A percentile compares a stretch with the other conserved stretches of the same genome.
phyloP scores from a whole-genome alignment of 805 yeast species.

The Candida mattraensis region DNA sequence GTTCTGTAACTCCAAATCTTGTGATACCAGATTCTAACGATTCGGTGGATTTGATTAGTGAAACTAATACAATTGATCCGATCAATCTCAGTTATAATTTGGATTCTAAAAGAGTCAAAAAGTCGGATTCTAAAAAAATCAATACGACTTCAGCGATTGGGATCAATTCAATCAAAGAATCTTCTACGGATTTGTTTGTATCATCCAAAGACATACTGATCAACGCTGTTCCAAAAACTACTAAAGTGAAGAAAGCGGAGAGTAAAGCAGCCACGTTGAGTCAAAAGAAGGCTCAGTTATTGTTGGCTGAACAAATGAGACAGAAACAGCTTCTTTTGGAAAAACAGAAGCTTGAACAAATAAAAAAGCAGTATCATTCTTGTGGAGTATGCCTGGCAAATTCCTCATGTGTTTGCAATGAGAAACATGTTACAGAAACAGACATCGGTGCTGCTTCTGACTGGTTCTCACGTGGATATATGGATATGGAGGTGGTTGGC shows the following conservation, averaged over 20 bases:
- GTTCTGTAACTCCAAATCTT: slow-evolving; percentile 1
- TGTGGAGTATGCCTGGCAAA: slow-evolving; percentile 11
- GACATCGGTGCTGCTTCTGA: too few species aligned
- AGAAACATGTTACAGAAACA: too few species aligned
- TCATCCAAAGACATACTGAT: slow-evolving; percentile 30
- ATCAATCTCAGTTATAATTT: slow-evolving; percentile 32
- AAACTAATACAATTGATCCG: slow-evolving; percentile 33
- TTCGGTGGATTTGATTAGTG: slow-evolving; percentile 9
- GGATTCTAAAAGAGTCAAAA: slow-evolving; percentile 32
- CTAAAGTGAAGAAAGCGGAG: slow-evolving; percentile 18
- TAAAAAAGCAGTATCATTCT: slow-evolving; percentile 10
- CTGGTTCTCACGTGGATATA: slow-evolving; percentile 10
- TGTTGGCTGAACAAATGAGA: slow-evolving; percentile 23
- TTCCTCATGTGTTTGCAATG: too few species aligned
- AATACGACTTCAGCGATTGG: slow-evolving; percentile 9
- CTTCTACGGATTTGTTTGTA: slow-evolving; percentile 11
- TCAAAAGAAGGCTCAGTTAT: slow-evolving; percentile 21
- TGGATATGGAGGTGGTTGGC: slow-evolving; percentile 5
- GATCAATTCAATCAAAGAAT: slow-evolving; percentile 8
- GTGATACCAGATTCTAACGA: slow-evolving; percentile 2
- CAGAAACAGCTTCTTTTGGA: slow-evolving; percentile 20
- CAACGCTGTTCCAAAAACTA: slow-evolving; percentile 14
- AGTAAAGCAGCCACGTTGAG: slow-evolving; percentile 21
- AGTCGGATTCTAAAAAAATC: slow-evolving; percentile 5
- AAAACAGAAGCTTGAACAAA: slow-evolving; percentile 15